Conservation (phyloP, 108 stramenopile genomes). For the Nannochloropsis granulata region DNA sequence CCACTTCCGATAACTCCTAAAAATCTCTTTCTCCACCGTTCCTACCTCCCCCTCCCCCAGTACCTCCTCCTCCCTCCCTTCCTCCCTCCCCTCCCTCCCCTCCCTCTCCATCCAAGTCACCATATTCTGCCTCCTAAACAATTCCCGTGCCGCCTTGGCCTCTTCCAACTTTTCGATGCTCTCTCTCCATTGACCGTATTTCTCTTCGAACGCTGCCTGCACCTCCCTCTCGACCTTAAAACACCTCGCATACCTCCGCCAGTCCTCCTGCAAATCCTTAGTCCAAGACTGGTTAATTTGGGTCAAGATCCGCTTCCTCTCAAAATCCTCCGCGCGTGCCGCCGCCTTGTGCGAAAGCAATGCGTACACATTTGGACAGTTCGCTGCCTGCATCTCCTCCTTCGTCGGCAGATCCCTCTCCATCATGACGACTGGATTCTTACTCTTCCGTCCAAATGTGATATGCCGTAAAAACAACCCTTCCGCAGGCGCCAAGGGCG, state of each 20-base stretch:
- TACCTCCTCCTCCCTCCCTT: neutral
- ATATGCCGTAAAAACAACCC: slow-evolving; percentile 6
- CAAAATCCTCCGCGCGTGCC: neutral
- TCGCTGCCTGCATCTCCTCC: neutral
- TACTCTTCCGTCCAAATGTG: neutral
- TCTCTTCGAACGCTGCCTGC: neutral
- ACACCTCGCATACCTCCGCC: neutral
- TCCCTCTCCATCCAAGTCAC: neutral
- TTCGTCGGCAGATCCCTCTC: neutral
- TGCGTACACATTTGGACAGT: neutral
- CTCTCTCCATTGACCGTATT: neutral
- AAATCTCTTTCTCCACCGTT: neutral
- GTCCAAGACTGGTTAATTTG: neutral
- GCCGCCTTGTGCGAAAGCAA: neutral
- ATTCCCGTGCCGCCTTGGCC: neutral
- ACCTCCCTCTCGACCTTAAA: neutral
- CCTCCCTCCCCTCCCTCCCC: neutral
- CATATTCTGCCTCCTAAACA: neutral
- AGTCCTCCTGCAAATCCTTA: neutral
- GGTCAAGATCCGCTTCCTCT: neutral
- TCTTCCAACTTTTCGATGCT: neutral
- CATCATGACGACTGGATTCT: neutral
- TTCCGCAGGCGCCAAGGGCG: slow-evolving; percentile 15
- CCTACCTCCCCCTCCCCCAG: neutral
- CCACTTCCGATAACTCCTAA: neutral